Conservation (phyloP, 1,284 basidiomycete species). For the Apiotrichum porosum region DNA sequence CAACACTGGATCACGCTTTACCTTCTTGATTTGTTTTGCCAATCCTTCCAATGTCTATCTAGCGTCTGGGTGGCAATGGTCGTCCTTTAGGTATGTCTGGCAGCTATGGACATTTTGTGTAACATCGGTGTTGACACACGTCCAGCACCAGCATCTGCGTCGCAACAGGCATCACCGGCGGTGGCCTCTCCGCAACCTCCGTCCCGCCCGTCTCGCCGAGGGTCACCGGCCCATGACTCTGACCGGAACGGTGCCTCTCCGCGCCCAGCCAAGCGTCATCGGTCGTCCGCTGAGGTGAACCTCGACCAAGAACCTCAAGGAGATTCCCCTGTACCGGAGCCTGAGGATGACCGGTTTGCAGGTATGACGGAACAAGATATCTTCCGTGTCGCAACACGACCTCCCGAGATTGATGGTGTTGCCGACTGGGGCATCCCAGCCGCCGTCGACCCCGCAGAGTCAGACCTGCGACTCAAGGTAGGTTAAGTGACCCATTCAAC, state of each 20-base stretch:
- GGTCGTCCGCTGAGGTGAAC: no score
- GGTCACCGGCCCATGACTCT: neutral
- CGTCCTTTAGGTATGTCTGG: no score
- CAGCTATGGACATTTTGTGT: no score
- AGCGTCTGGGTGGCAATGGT: neutral
- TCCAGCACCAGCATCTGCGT: no score
- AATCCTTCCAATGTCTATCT: neutral
- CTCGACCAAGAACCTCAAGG: no score
- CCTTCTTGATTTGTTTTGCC: neutral
- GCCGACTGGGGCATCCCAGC: constrained; percentile 72
- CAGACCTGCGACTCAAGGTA: constrained; percentile 62
- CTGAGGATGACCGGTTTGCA: neutral
- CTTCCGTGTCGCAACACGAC: constrained; percentile 1
- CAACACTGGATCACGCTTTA: constrained; percentile 13
- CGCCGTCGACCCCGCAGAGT: constrained; percentile 55
- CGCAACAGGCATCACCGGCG: neutral
- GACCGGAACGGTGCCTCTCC: neutral
- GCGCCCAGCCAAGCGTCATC: neutral
- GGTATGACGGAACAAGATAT: constrained; percentile 10
- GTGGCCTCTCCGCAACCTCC: neutral
- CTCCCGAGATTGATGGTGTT: constrained; percentile 52
- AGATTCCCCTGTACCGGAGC: neutral
- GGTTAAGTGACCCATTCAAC: constrained; percentile 16
- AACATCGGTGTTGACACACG: no score
- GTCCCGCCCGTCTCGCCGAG: neutral